These are phyloP conservation scores for Ettlia oleoabundans DNA, from an alignment of 139 green algal genomes.

Conservation along the genomic window DNA sequence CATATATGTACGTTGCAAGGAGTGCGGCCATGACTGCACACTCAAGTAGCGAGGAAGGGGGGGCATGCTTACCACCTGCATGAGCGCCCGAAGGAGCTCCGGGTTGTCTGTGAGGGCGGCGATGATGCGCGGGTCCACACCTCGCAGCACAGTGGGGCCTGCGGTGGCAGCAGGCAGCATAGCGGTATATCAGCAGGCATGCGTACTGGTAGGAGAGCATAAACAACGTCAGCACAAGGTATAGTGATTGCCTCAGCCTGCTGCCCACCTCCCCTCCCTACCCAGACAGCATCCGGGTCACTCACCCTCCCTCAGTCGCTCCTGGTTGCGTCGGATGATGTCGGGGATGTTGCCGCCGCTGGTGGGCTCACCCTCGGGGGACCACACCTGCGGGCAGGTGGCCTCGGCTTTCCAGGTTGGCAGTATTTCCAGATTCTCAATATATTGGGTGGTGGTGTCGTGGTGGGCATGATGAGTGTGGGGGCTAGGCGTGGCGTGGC, in stretches of 20 bases:
- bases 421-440: too few relatives aligned
- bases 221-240: too few relatives aligned
- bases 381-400: slow-evolving; percentile 45
- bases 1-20: too few relatives aligned
- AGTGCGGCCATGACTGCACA: too few relatives aligned
- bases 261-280: too few relatives aligned
- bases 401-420: too few relatives aligned
- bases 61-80: too few relatives aligned
- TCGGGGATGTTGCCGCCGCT: slow-evolving; percentile 14
- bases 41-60: too few relatives aligned
- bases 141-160: slow-evolving; percentile 41
- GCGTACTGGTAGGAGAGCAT: too few relatives aligned
- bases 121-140: slow-evolving; percentile 26
- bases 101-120: slow-evolving; percentile 59
- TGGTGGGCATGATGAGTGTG: too few relatives aligned
- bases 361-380: slow-evolving; percentile 20
- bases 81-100: slow-evolving; percentile 35
- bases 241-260: too few relatives aligned
- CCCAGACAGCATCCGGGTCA: background rate
- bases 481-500: too few relatives aligned
- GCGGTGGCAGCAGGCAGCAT: background rate
- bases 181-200: background rate
- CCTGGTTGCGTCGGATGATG: slow-evolving; percentile 56
- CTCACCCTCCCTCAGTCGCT: slow-evolving; percentile 47
- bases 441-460: background rate